These are phyloP conservation scores for Monosporascus sp. DNA, from an alignment of 2,329 filamentous ascomycete genomes.

Conservation along the genomic window DNA sequence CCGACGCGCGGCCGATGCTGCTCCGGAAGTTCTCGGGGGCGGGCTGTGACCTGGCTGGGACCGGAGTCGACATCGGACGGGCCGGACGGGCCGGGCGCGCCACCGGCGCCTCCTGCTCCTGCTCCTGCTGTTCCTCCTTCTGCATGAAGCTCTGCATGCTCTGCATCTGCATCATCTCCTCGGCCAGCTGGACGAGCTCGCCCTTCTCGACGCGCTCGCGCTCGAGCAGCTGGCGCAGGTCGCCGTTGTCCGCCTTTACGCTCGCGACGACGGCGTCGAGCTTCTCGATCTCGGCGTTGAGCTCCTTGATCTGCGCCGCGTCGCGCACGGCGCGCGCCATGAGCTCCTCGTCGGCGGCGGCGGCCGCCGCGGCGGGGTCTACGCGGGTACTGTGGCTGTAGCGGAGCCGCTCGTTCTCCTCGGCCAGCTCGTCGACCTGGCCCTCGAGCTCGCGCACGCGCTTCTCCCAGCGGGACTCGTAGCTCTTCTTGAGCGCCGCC, in stretches of 20 bases:
- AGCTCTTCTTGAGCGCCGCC: constrained; percentile 75
- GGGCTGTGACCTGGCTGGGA: constrained; percentile 14
- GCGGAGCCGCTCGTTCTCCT: constrained; percentile 68
- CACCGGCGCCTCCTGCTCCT: constrained; percentile 5
- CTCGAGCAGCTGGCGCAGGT: constrained; percentile 61
- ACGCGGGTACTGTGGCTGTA: constrained; percentile 62
- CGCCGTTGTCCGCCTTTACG: constrained; percentile 63
- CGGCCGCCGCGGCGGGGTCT: constrained; percentile 44
- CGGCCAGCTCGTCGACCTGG: constrained; percentile 61
- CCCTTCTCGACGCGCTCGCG: constrained; percentile 77
- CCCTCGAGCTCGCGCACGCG: constrained; percentile 72
- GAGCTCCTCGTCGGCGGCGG: constrained; percentile 45
- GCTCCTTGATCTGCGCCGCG: constrained; percentile 60
- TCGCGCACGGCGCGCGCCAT: constrained; percentile 56
- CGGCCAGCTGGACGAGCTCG: constrained; percentile 72
- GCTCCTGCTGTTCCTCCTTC: constrained; percentile 12
- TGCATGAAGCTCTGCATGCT: constrained; percentile 36
- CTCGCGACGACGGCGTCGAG: constrained; percentile 67
- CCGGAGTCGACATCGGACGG: constrained; percentile 1
- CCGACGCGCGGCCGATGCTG: constrained; percentile 47
- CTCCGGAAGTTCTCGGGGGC: constrained; percentile 41
- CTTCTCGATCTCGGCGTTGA: constrained; percentile 69
- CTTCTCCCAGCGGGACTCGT: constrained; percentile 87
- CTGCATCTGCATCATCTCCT: constrained; percentile 74
- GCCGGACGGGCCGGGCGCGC: neutral